Evolutionary conservation across 2,329 filamentous ascomycete genomes (phyloP).

Genomic region (Apiospora malaysiana): DNA sequence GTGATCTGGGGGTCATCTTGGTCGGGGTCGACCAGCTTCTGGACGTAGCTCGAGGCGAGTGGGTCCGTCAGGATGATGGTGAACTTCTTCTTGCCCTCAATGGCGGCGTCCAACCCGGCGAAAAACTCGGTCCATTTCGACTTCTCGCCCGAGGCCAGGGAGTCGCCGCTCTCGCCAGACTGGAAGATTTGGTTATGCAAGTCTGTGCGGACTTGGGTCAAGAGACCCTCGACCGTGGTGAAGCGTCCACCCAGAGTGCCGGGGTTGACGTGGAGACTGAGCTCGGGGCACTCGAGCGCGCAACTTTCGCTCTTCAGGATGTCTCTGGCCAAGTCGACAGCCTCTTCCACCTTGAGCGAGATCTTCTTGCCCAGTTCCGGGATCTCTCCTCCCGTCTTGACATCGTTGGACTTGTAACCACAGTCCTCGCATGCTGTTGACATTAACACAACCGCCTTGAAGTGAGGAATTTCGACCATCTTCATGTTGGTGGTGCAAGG

Average conservation of each 20-base stretch:
- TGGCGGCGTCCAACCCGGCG: constrained; percentile 73
- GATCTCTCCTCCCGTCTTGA: constrained; percentile 95
- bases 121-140: constrained; percentile 85
- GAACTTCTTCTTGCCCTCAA: constrained; percentile 80
- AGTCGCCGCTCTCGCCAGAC: constrained; percentile 77
- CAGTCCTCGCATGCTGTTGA: constrained; percentile 90
- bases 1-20: constrained; percentile 78
- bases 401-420: constrained; percentile 93
- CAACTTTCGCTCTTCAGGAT: constrained; percentile 97
- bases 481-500: constrained; percentile 94
- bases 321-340: constrained; percentile 82
- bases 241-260: constrained; percentile 95
- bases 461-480: constrained; percentile 97
- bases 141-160: constrained; percentile 69
- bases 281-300: constrained; percentile 82
- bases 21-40: constrained; percentile 80
- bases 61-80: constrained; percentile 86
- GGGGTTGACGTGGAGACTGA: constrained; percentile 85
- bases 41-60: constrained; percentile 90
- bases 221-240: constrained; percentile 92
- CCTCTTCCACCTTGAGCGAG: constrained; percentile 71
- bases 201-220: constrained; percentile 92
- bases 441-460: constrained; percentile 97
- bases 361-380: constrained; percentile 86
- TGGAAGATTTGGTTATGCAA: constrained; percentile 89